Evolutionary conservation across 2,329 filamentous ascomycete species (phyloP).

Genomic region (Fusarium sp.): DNA sequence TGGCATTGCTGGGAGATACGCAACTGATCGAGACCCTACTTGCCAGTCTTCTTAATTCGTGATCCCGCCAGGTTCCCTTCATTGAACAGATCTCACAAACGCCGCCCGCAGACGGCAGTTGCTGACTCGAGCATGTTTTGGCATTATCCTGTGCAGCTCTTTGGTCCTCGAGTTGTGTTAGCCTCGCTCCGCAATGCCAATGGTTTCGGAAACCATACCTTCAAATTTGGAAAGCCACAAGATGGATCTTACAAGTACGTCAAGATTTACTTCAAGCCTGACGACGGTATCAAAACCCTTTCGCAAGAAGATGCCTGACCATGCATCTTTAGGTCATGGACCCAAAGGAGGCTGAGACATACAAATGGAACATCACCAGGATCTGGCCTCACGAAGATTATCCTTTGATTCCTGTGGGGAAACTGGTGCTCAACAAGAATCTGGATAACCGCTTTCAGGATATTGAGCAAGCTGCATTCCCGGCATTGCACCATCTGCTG

Average conservation of each 20-base stretch:
- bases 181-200: background rate
- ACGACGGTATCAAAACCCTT: slow-evolving; percentile 1
- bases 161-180: background rate
- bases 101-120: slow-evolving; percentile 1
- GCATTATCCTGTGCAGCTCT: slow-evolving; percentile 4
- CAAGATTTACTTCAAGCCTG: slow-evolving; percentile 17
- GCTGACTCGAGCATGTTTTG: slow-evolving; percentile 15
- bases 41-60: slow-evolving; percentile 12
- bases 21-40: slow-evolving; percentile 14
- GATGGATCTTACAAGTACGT: slow-evolving; percentile 17
- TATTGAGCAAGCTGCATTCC: slow-evolving; percentile 62
- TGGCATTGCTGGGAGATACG: slow-evolving; percentile 1
- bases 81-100: slow-evolving; percentile 4
- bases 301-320: slow-evolving; percentile 2
- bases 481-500: slow-evolving; percentile 60
- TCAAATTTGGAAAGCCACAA: slow-evolving; percentile 13
- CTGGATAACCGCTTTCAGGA: slow-evolving; percentile 59
- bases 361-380: slow-evolving; percentile 15
- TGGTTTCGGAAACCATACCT: slow-evolving; percentile 6
- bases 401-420: slow-evolving; percentile 1
- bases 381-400: slow-evolving; percentile 10
- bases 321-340: slow-evolving; percentile 8
- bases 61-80: slow-evolving; percentile 13
- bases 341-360: slow-evolving; percentile 2
- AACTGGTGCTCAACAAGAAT: slow-evolving; percentile 5